Percentiles rank a stretch among this genome's conserved stretches.
These are phyloP conservation scores for Ramalina peruviana DNA, from an alignment of 495 filamentous ascomycete species.

Conservation along the genomic window DNA sequence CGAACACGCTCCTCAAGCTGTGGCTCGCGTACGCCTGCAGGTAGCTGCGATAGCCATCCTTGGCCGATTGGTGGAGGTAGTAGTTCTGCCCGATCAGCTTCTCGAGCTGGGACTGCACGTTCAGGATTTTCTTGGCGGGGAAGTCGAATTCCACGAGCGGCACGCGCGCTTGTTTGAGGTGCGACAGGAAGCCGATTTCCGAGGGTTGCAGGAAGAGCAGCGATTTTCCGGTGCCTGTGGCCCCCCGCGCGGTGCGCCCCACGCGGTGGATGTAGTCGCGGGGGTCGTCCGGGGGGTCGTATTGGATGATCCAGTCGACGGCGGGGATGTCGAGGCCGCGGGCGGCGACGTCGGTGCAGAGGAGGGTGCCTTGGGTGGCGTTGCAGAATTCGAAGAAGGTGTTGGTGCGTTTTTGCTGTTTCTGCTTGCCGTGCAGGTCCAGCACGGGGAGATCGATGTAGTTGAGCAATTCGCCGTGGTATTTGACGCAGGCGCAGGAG, in stretches of 20 bases:
- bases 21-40: slow-evolving; percentile 91
- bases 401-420: slow-evolving; percentile 93
- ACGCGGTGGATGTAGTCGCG: slow-evolving; percentile 93
- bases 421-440: slow-evolving; percentile 70
- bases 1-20: slow-evolving; percentile 77
- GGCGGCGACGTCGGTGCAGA: slow-evolving; percentile 94
- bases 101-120: slow-evolving; percentile 91
- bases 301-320: slow-evolving; percentile 93
- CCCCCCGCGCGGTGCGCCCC: slow-evolving; percentile 82
- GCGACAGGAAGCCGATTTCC: slow-evolving; percentile 82
- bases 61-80: slow-evolving; percentile 70
- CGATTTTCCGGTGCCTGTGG: slow-evolving; percentile 66
- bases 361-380: slow-evolving; percentile 73
- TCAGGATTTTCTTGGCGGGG: slow-evolving; percentile 77
- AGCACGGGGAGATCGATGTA: slow-evolving; percentile 94
- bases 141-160: slow-evolving; percentile 96
- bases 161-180: slow-evolving; percentile 82
- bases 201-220: slow-evolving; percentile 86
- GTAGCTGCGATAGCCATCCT: slow-evolving; percentile 68
- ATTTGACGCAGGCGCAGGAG: slow-evolving; percentile 81
- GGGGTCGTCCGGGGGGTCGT: slow-evolving; percentile 66
- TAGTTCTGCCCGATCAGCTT: slow-evolving; percentile 87
- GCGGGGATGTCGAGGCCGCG: slow-evolving; percentile 86
- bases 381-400: slow-evolving; percentile 99
- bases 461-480: slow-evolving; percentile 65